Evolutionary conservation across 805 yeast species (phyloP).

Genomic region (Hemisphaericaspora nanyangensis): DNA sequence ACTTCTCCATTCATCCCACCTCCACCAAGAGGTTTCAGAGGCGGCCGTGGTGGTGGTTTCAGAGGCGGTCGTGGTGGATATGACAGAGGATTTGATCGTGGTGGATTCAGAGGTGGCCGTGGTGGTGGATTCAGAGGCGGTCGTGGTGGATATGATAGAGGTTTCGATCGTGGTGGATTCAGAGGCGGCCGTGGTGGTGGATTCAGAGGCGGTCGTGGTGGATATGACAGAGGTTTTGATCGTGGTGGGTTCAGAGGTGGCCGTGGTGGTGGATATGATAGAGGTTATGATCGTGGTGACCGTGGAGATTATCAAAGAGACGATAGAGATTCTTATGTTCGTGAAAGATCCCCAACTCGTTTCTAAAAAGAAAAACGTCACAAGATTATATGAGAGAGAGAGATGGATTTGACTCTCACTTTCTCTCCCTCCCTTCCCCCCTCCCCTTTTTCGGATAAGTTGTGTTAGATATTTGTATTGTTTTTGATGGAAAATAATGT

Average conservation of each 20-base stretch:
- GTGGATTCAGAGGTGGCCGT: conserved; percentile 35
- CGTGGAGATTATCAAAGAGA: conserved; percentile 51
- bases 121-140: conserved; percentile 36
- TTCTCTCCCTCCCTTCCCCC: too few species aligned
- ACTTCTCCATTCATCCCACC: conserved; percentile 55
- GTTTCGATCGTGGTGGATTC: conserved; percentile 43
- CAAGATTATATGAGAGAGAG: too few species aligned
- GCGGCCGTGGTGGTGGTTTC: conserved; percentile 31
- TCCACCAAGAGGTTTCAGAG: conserved; percentile 43
- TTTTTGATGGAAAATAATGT: not conserved
- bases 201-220: conserved; percentile 31
- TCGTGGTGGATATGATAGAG: conserved; percentile 40
- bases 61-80: conserved; percentile 29
- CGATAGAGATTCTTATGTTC: conserved; percentile 42
- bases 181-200: conserved; percentile 35
- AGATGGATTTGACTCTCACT: too few species aligned
- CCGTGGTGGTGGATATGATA: conserved; percentile 32
- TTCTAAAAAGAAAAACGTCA: conserved; percentile 32
- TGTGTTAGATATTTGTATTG: too few species aligned
- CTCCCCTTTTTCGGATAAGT: not conserved
- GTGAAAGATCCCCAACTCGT: conserved; percentile 73
- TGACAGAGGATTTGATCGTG: conserved; percentile 18
- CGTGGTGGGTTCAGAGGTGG: conserved; percentile 32
- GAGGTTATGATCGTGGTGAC: conserved; percentile 40
- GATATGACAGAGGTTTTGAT: conserved; percentile 13